Percentiles rank a stretch among this genome's conserved stretches.
Conservation (phyloP, 495 filamentous ascomycete species). For the Podospora sp. region DNA sequence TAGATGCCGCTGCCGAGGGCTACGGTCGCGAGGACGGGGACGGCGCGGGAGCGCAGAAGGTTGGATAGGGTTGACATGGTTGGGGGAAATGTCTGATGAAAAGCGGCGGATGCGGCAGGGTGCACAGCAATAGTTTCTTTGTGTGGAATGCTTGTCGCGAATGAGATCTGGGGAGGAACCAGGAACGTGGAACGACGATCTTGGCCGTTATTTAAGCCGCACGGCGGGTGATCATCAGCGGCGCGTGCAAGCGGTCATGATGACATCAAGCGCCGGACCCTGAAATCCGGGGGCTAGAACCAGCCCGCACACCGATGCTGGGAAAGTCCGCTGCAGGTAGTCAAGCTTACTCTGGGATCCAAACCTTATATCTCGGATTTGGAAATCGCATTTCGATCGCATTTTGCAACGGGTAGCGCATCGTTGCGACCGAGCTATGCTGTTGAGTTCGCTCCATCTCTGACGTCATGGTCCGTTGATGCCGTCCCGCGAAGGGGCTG, state of each 20-base stretch:
- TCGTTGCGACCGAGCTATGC: too few relatives aligned
- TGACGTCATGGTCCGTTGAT: too few relatives aligned
- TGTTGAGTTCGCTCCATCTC: too few relatives aligned
- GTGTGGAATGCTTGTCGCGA: too few relatives aligned
- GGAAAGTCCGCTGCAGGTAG: neutral
- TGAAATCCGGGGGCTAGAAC: neutral
- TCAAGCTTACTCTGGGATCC: neutral
- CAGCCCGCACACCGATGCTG: neutral
- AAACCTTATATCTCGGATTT: neutral
- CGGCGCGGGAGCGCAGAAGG: constrained; percentile 25
- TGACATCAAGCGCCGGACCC: neutral
- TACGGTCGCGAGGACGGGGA: constrained; percentile 20
- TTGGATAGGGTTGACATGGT: neutral
- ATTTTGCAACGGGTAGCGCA: too few relatives aligned
- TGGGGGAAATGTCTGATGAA: neutral
- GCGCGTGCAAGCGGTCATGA: neutral
- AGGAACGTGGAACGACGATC: neutral
- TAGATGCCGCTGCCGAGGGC: constrained; percentile 26
- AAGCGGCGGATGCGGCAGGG: neutral
- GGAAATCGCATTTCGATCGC: too few relatives aligned
- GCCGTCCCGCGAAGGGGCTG: too few relatives aligned
- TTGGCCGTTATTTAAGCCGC: neutral
- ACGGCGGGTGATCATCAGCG: neutral
- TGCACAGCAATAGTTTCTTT: too few relatives aligned
- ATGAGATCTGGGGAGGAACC: neutral